Conservation (phyloP, 345 rosid species). For the Murraya paniculata region DNA sequence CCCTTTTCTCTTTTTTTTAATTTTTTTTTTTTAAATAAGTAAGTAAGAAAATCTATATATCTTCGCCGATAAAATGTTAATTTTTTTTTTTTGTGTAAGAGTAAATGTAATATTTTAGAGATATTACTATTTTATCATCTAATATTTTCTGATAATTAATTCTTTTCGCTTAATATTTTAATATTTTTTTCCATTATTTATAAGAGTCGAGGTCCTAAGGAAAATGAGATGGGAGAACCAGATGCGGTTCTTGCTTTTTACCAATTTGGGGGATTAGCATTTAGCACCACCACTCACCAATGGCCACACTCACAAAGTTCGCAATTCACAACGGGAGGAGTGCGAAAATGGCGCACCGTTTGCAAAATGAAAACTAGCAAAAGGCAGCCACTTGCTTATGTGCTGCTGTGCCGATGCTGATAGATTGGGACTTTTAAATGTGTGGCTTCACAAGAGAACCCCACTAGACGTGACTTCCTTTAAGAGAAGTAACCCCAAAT, state of each 20-base stretch:
- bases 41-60: too few relatives aligned
- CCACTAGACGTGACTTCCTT: slow-evolving; percentile 47
- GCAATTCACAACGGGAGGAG: neutral
- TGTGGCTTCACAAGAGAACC: neutral
- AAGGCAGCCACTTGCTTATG: neutral
- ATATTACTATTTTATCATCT: too few relatives aligned
- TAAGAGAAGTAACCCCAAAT: slow-evolving; percentile 25
- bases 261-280: neutral
- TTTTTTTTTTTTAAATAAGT: too few relatives aligned
- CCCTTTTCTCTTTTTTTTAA: too few relatives aligned
- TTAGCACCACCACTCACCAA: neutral
- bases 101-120: too few relatives aligned
- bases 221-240: neutral
- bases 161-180: too few relatives aligned
- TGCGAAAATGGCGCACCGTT: slow-evolving; percentile 3
- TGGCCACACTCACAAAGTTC: neutral
- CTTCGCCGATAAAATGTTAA: too few relatives aligned
- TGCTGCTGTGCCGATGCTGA: neutral
- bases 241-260: neutral
- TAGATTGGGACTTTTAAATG: neutral
- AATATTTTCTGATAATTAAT: too few relatives aligned
- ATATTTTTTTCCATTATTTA: too few relatives aligned
- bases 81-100: too few relatives aligned
- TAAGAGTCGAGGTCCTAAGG: too few relatives aligned
- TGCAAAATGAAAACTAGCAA: neutral